phyloP scores from a whole-genome alignment of 306 rosid genomes.

The Prunus dulcis region DNA sequence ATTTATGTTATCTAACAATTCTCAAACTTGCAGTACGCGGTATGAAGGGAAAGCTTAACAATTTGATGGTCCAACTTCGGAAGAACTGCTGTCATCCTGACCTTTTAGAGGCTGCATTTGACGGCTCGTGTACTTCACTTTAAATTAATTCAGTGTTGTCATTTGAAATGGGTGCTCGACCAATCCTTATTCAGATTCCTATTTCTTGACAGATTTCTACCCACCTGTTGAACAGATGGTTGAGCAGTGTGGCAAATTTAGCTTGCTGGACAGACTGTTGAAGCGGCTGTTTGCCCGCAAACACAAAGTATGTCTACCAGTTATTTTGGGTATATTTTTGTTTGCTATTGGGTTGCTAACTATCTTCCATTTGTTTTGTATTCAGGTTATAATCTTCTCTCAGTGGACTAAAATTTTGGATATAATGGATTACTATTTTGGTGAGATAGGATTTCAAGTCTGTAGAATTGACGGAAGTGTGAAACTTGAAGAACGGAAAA shows the following conservation, averaged over 20 bases:
- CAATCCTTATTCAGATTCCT: slow-evolving; percentile 17
- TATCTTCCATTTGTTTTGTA: slow-evolving; percentile 21
- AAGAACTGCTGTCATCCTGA: slow-evolving; percentile 98
- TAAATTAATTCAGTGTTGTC: neutral
- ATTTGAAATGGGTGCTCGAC: slow-evolving; percentile 4
- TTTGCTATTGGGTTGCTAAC: slow-evolving; percentile 25
- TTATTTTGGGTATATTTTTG: slow-evolving; percentile 5
- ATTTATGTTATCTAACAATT: neutral
- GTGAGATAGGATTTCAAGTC: slow-evolving; percentile 78
- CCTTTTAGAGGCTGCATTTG: slow-evolving; percentile 61
- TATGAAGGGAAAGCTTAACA: slow-evolving; percentile 35
- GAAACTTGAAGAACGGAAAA: slow-evolving; percentile 72
- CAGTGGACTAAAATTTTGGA: slow-evolving; percentile 89
- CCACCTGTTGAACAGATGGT: slow-evolving; percentile 82
- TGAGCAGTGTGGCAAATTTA: slow-evolving; percentile 86
- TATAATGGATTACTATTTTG: slow-evolving; percentile 88
- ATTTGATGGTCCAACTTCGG: slow-evolving; percentile 80
- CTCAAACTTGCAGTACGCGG: slow-evolving; percentile 43
- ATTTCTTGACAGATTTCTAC: slow-evolving; percentile 41
- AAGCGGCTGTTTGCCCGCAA: slow-evolving; percentile 51
- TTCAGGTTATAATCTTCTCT: slow-evolving; percentile 84
- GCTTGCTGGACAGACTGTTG: slow-evolving; percentile 75
- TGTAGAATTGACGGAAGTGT: slow-evolving; percentile 87
- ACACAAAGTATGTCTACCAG: slow-evolving; percentile 59
- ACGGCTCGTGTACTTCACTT: slow-evolving; percentile 48